Evolutionary conservation across 257 asterid genomes (phyloP).

Genomic region (Rhazya stricta): DNA sequence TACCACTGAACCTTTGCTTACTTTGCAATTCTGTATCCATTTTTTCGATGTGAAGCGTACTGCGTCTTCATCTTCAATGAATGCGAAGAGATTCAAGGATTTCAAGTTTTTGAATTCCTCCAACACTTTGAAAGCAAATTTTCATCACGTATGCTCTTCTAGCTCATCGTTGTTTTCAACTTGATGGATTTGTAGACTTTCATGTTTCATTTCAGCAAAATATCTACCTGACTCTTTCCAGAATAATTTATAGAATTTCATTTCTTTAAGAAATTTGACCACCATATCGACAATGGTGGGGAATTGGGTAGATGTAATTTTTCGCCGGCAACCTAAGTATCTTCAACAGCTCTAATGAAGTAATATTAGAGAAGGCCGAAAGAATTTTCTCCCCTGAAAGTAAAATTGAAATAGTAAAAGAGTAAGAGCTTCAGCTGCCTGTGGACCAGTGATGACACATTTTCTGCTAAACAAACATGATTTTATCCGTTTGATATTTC

Average conservation of each 20-base stretch:
- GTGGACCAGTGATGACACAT: not conserved
- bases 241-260: not conserved
- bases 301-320: not conserved
- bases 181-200: not conserved
- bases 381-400: not conserved
- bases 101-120: not conserved
- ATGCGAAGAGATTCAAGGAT: not conserved
- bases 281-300: not conserved
- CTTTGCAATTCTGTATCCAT: not conserved
- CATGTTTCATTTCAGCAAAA: not conserved
- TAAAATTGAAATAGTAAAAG: not conserved
- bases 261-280: not conserved
- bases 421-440: not conserved
- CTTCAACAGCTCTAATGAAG: not conserved
- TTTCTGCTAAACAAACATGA: not conserved
- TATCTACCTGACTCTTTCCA: not conserved
- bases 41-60: not conserved
- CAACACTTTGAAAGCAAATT: not conserved
- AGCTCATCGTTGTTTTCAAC: not conserved
- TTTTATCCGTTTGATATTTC: not conserved
- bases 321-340: not conserved
- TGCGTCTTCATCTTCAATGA: not conserved
- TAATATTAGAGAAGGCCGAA: not conserved
- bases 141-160: not conserved
- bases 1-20: too few species aligned